Evolutionary conservation across 1,139 yeast genomes (phyloP), one percentile per base, ranked within the genome.

Genomic region (Hansenula sp.): DNA sequence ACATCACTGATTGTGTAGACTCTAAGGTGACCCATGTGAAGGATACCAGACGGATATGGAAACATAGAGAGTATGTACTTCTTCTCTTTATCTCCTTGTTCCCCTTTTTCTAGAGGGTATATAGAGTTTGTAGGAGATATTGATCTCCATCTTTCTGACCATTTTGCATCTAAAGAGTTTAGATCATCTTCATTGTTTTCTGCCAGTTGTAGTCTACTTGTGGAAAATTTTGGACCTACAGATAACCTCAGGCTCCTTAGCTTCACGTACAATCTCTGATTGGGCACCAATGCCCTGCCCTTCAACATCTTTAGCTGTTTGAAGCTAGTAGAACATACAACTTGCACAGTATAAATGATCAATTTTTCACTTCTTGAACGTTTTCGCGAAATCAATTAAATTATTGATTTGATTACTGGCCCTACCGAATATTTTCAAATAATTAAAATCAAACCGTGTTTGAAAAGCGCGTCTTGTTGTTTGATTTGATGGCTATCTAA

Each of bases 1-100:
- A 81, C 84, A 60, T 92, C 98, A 54, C 92, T 81, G 32, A 92
- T 88, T 1, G 96, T 85, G 61, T 87, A 92, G 0, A 92, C 97
- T 40, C 98, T 68, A 29, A 89, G 69, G 62, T 92, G 98, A 0
- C 98, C 98, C 75, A 92, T 79, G 58, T 92, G 98, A 13, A 92
- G 70, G 45, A 74, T 71, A 1, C 98, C 98, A 0, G 96, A 87
- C 0, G 98, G 98, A 55, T 92, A 92, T 0, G 98, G 98, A 57
- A 92, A 92, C 96, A 87, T 87, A 1, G 95, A 74, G 32, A 90
- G 67, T 18, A 85, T 76, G 60, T 82, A 90, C 57, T 77, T 81
- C 24, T 77, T 68, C 21, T 64, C 61, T 11, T 65, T 60, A 3
- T 53, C 44, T 2, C 52, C 37, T n/a, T 56, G 46, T 2, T 36